These are phyloP conservation scores for Ophiostoma perfectum DNA, from an alignment of 2,329 filamentous ascomycete genomes.

Conservation along the genomic window DNA sequence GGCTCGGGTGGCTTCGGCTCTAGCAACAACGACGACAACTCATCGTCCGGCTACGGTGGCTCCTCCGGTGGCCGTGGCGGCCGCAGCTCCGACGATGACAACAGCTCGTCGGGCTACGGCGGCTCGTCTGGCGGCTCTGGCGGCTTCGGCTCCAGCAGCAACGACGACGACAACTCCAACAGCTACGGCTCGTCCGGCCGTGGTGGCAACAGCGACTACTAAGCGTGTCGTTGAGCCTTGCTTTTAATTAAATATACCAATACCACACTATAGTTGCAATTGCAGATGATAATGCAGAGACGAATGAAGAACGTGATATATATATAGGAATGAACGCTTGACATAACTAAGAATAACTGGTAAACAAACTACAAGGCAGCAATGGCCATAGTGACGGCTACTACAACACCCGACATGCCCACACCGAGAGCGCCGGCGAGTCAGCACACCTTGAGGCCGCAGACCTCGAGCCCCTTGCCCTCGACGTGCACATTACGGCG, in stretches of 20 bases:
- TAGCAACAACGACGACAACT: constrained; percentile 26
- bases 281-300: not conserved
- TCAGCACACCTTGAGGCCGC: constrained; percentile 64
- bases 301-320: not conserved
- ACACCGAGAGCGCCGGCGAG: constrained; percentile 18
- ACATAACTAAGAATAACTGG: not conserved
- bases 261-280: not conserved
- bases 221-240: not conserved
- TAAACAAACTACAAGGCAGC: not conserved
- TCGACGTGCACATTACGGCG: constrained; percentile 55
- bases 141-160: constrained; percentile 16
- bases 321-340: not conserved
- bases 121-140: constrained; percentile 19
- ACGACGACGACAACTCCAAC: constrained; percentile 24
- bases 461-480: constrained; percentile 67
- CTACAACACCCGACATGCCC: not conserved
- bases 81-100: constrained; percentile 23
- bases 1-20: constrained; percentile 19
- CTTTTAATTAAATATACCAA: not conserved
- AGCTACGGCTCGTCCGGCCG: constrained; percentile 24
- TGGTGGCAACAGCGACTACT: constrained; percentile 23
- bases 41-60: not conserved
- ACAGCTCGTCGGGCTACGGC: constrained; percentile 15
- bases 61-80: not conserved
- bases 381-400: not conserved